Base-by-base conservation (phyloP, 495 filamentous ascomycete species). In the Annulohypoxylon moriforme region DNA sequence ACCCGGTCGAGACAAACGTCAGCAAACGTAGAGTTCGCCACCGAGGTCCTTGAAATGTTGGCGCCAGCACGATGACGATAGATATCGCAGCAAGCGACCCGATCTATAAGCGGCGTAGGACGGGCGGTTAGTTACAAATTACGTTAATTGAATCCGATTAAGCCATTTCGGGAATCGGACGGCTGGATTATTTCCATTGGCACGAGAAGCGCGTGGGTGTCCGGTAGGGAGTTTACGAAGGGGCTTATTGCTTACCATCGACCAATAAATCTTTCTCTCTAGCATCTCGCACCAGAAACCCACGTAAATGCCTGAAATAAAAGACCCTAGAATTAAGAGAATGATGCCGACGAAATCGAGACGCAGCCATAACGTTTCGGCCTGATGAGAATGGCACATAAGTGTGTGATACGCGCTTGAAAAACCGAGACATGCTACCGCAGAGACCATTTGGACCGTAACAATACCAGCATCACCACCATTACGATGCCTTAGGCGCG, bases 321-420 rank as follows among this genome's bases (percentile, higher is more conserved):
- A 85, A 29, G 69, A 80, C 0, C 84, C 84, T 0, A 85, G 64
- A 8, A 83, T 87, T 27, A 84, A 70, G 1, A 80, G 24, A 5
- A 87, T 73, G 20, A 89, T 88, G 13, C 83, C 85, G 3, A 82
- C 74, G 47, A 81, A 83, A 55, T 89, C 85, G 1, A 86, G 24
- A 1, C 81, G 79, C 2, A 85, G 62, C 73, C 81, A 87, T 0
- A 83, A 36, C 4, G 81, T 68, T 6, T 79, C 77, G 9, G 84
- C 74, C 11, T 67, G 16, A 3, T 62, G 47, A 0, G 84, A 86
- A 60, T 88, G 86, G 67, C 84, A 85, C 64, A 83, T 77, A n/a
- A 87, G 52, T 1, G 81, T 85, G 76, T 88, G 85, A 68, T 86
- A 88, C 1, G 74, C 67, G 10, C 82, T 68, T 6, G 81, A 85